These are phyloP conservation scores for Cerrena zonata DNA, from an alignment of 1,284 basidiomycete species.

Conservation along the genomic window DNA sequence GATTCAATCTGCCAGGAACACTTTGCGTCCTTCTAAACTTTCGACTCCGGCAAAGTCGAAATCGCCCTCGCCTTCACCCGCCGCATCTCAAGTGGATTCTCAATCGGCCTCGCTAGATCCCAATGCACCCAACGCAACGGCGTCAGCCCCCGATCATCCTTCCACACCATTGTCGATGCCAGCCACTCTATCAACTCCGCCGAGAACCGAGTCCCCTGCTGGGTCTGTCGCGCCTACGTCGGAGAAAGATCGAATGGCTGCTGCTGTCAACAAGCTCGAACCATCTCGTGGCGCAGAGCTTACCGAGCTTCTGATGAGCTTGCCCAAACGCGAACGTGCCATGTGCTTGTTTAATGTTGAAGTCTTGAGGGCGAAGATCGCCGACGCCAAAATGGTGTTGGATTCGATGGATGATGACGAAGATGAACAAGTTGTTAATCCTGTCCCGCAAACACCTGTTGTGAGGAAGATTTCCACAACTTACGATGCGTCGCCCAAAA, in stretches of 20 bases:
- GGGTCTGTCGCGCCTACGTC: slow-evolving; percentile 66
- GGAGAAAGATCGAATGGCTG: slow-evolving; percentile 71
- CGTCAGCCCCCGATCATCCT: slow-evolving; percentile 76
- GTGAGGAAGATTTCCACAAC: slow-evolving; percentile 44
- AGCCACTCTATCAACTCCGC: slow-evolving; percentile 66
- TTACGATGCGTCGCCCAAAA: slow-evolving; percentile 52
- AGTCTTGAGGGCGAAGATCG: slow-evolving; percentile 70
- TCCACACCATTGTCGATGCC: slow-evolving; percentile 75
- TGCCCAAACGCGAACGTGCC: slow-evolving; percentile 83
- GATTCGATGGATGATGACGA: slow-evolving; percentile 63
- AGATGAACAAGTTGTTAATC: slow-evolving; percentile 35
- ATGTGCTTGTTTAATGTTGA: slow-evolving; percentile 86
- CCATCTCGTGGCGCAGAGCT: slow-evolving; percentile 52
- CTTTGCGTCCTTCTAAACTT: slow-evolving; percentile 32
- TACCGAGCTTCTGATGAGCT: slow-evolving; percentile 73
- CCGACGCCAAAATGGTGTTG: slow-evolving; percentile 76
- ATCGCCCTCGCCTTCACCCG: slow-evolving; percentile 35
- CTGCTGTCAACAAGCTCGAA: slow-evolving; percentile 62
- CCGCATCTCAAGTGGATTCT: slow-evolving; percentile 55
- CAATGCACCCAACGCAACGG: slow-evolving; percentile 59
- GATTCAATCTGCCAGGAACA: slow-evolving; percentile 43
- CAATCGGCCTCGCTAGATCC: slow-evolving; percentile 56
- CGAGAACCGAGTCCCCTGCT: slow-evolving; percentile 68
- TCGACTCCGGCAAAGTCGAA: slow-evolving; percentile 40
- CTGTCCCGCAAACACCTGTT: slow-evolving; percentile 50